phyloP scores from a whole-genome alignment of 140 eudicot species.

The Stevia rebaudiana region DNA sequence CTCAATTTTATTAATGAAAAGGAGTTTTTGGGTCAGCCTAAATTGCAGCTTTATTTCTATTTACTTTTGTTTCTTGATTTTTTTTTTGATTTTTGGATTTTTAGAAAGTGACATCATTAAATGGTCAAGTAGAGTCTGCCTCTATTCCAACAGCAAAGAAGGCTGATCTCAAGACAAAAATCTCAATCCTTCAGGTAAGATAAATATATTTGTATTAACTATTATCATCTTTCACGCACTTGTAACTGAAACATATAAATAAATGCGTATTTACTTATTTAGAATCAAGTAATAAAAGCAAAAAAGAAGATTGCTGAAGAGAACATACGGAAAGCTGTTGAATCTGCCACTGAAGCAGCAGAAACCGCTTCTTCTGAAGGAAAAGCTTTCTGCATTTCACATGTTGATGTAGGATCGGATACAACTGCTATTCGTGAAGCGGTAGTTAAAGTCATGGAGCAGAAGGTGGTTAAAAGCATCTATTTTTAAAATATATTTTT shows the following conservation, averaged over 20 bases:
- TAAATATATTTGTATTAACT: not conserved
- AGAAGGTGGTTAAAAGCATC: slow-evolving; percentile 44
- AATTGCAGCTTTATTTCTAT: not conserved
- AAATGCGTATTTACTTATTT: not conserved
- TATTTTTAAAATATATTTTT: not conserved
- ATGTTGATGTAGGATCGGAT: slow-evolving; percentile 77
- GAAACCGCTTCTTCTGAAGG: slow-evolving; percentile 75
- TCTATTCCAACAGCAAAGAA: slow-evolving; percentile 76
- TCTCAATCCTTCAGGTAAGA: slow-evolving; percentile 62
- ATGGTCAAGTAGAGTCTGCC: slow-evolving; percentile 76
- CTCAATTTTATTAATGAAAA: not conserved
- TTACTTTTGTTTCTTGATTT: not conserved
- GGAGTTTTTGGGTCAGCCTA: not conserved
- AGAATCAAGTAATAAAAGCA: slow-evolving; percentile 68
- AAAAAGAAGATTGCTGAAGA: slow-evolving; percentile 75
- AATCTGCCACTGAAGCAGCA: slow-evolving; percentile 55
- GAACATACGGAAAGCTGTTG: slow-evolving; percentile 65
- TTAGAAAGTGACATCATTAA: slow-evolving; percentile 79
- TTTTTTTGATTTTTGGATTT: slow-evolving; percentile 11
- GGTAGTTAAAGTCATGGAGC: slow-evolving; percentile 81
- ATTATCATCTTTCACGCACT: not conserved
- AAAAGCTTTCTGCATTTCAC: slow-evolving; percentile 61
- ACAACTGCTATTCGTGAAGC: slow-evolving; percentile 83
- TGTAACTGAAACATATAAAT: not conserved
- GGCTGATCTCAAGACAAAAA: slow-evolving; percentile 59